Conservation (phyloP, 768 basidiomycete genomes). For the Nidula microcarpa region DNA sequence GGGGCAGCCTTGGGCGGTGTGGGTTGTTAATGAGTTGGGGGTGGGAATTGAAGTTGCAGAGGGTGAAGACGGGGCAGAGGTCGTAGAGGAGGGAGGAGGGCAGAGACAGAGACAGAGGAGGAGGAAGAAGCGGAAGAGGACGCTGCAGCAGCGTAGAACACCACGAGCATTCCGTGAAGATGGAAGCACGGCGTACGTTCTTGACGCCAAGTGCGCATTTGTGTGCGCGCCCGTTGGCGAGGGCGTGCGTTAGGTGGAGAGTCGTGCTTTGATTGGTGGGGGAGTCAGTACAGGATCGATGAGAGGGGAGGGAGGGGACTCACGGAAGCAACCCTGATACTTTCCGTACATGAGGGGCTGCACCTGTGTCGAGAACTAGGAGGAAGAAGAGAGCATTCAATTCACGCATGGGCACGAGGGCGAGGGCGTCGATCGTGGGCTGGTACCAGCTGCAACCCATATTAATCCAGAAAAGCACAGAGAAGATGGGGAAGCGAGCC, state of each 20-base stretch:
- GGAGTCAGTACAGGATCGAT: not conserved
- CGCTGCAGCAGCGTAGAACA: too few relatives aligned
- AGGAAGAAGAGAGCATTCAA: slow-evolving; percentile 54
- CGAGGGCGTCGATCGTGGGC: slow-evolving; percentile 82
- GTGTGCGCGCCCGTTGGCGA: slow-evolving; percentile 61
- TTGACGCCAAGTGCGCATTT: slow-evolving; percentile 84
- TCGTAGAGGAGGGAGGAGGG: too few relatives aligned
- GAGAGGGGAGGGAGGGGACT: slow-evolving; percentile 5
- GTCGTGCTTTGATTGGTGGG: slow-evolving; percentile 46
- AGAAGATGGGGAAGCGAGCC: slow-evolving; percentile 23
- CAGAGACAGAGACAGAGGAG: too few relatives aligned
- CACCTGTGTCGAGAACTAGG: slow-evolving; percentile 9
- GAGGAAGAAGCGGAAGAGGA: too few relatives aligned
- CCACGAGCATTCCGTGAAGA: slow-evolving; percentile 56
- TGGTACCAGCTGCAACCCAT: slow-evolving; percentile 51
- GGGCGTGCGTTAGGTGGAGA: slow-evolving; percentile 56
- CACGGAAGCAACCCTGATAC: slow-evolving; percentile 85
- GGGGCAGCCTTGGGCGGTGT: slow-evolving; percentile 49
- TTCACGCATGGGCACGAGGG: slow-evolving; percentile 69
- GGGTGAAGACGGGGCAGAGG: too few relatives aligned
- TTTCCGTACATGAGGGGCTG: slow-evolving; percentile 82
- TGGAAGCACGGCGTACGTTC: slow-evolving; percentile 91
- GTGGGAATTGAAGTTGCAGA: too few relatives aligned
- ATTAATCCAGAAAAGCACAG: slow-evolving; percentile 5
- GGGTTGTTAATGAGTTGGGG: too few relatives aligned